Conservation (phyloP, 108 stramenopile genomes). For the Discostella stelligeroides region DNA sequence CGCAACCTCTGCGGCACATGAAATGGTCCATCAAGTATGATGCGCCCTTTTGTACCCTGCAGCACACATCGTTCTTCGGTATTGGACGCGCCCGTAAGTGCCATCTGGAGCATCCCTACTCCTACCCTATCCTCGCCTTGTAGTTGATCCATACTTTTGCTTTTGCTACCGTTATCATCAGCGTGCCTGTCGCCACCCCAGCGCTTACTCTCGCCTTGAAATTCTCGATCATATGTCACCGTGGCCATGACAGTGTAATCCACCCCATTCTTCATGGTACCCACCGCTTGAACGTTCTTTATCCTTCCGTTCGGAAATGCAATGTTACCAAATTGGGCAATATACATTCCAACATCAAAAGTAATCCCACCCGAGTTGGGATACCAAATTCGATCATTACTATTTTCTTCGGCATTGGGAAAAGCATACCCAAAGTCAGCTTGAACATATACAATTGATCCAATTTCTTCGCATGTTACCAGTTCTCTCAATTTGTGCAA, state of each 20-base stretch:
- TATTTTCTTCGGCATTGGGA: conserved; percentile 8
- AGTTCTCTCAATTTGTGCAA: conserved; percentile 51
- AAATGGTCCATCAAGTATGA: conserved; percentile 59
- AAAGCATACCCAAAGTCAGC: conserved; percentile 58
- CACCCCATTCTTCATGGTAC: conserved; percentile 51
- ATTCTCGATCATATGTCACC: conserved; percentile 29
- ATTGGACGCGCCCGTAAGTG: conserved; percentile 52
- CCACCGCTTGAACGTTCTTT: conserved; percentile 45
- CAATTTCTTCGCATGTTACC: conserved; percentile 47
- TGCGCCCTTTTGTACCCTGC: conserved; percentile 61
- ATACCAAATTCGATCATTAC: conserved; percentile 49
- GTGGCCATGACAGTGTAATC: conserved; percentile 44
- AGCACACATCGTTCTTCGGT: conserved; percentile 52
- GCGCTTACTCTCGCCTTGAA: not conserved
- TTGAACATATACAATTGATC: conserved; percentile 49
- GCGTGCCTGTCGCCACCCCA: too few relatives aligned
- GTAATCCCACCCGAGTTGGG: conserved; percentile 50
- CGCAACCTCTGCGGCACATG: conserved; percentile 62
- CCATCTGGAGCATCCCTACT: conserved; percentile 55
- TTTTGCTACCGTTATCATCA: too few relatives aligned
- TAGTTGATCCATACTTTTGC: not conserved
- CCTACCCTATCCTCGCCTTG: too few relatives aligned
- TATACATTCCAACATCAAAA: conserved; percentile 60
- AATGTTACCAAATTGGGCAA: conserved; percentile 51
- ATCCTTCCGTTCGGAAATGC: conserved; percentile 33